phyloP scores from a whole-genome alignment of 208 protist genomes.

The Leishmania amazonensis region DNA sequence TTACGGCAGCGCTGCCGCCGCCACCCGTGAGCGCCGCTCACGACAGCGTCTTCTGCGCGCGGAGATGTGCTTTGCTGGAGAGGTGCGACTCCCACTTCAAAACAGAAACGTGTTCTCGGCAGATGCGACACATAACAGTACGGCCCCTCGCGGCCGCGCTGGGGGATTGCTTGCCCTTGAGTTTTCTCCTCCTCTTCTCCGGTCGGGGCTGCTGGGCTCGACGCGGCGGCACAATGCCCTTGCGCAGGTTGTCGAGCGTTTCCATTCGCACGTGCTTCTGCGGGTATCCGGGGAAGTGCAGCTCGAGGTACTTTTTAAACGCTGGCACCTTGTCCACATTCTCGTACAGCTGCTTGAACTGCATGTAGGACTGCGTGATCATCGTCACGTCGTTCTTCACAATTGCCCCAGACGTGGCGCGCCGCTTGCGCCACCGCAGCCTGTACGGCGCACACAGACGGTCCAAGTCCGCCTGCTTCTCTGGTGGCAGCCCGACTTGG shows the following conservation, averaged over 20 bases:
- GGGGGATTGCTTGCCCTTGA: not conserved
- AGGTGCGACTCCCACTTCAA: slow-evolving; percentile 54
- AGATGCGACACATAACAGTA: slow-evolving; percentile 76
- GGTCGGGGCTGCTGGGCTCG: slow-evolving; percentile 28
- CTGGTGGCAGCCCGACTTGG: slow-evolving; percentile 35
- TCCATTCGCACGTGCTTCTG: slow-evolving; percentile 81
- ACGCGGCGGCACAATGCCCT: slow-evolving; percentile 60
- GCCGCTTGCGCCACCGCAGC: slow-evolving; percentile 68
- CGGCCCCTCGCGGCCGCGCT: slow-evolving; percentile 30
- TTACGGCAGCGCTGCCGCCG: not conserved
- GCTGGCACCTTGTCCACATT: slow-evolving; percentile 16
- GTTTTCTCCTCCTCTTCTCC: not conserved
- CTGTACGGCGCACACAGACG: slow-evolving; percentile 43
- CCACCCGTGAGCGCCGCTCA: not conserved
- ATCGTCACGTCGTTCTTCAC: slow-evolving; percentile 52
- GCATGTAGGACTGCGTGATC: slow-evolving; percentile 63
- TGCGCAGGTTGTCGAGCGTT: slow-evolving; percentile 47
- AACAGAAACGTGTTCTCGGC: slow-evolving; percentile 54
- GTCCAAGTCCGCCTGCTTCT: slow-evolving; percentile 65
- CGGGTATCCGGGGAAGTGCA: slow-evolving; percentile 76
- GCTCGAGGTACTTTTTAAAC: slow-evolving; percentile 57
- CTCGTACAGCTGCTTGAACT: slow-evolving; percentile 62
- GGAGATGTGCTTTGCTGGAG: slow-evolving; percentile 31
- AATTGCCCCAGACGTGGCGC: slow-evolving; percentile 40
- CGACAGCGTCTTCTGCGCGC: slow-evolving; percentile 9